phyloP scores from a whole-genome alignment of 129 eudicot species.

The Erigeron canadensis region DNA sequence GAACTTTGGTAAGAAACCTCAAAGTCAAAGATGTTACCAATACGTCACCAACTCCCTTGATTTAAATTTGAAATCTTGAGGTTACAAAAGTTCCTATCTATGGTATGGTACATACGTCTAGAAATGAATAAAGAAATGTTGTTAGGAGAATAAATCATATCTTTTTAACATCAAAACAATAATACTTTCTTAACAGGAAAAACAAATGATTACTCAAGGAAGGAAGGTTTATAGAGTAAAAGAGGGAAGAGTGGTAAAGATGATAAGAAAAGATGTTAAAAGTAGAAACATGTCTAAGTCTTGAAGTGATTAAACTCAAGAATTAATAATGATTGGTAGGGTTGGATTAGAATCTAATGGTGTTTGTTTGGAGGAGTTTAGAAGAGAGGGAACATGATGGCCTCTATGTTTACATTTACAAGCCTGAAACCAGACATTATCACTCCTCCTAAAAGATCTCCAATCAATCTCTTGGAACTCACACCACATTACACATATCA shows the following conservation, averaged over 20 bases:
- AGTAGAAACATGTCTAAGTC: constrained; percentile 25
- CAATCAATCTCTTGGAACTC: constrained; percentile 55
- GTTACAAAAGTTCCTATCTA: too few relatives aligned
- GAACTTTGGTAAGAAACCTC: too few relatives aligned
- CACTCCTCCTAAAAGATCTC: constrained; percentile 43
- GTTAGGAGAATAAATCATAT: too few relatives aligned
- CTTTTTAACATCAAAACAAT: neutral
- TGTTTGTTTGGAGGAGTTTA: constrained; percentile 47
- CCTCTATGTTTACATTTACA: constrained; percentile 76
- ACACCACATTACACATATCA: constrained; percentile 29
- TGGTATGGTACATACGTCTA: too few relatives aligned
- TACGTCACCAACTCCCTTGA: too few relatives aligned
- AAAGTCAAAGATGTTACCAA: too few relatives aligned
- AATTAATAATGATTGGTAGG: constrained; percentile 35
- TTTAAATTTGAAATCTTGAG: too few relatives aligned
- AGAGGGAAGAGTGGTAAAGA: constrained; percentile 12
- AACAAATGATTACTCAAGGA: constrained; percentile 16
- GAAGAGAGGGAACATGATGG: constrained; percentile 78
- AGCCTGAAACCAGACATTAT: constrained; percentile 45
- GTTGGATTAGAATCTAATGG: constrained; percentile 37
- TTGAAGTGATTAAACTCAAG: constrained; percentile 26
- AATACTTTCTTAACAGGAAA: neutral
- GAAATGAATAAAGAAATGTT: too few relatives aligned
- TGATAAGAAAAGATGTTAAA: constrained; percentile 19
- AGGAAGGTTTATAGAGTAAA: constrained; percentile 1